Evolutionary conservation across 306 rosid species (phyloP).

Genomic region (Malus fusca): DNA sequence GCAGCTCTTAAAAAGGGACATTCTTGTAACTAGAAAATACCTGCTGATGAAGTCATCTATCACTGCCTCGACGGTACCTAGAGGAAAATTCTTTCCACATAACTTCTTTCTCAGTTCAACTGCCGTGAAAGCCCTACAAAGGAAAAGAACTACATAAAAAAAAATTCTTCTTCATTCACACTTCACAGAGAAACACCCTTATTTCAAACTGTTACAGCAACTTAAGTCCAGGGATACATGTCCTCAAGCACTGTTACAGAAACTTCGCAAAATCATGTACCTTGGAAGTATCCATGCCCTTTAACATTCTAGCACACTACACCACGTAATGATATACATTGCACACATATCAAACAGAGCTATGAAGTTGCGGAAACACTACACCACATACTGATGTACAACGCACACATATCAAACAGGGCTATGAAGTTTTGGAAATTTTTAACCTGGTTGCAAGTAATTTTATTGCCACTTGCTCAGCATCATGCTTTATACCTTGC

Average conservation of each 20-base stretch:
- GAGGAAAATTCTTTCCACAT: conserved; percentile 48
- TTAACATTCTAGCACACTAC: background rate
- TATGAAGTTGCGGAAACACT: background rate
- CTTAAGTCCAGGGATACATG: background rate
- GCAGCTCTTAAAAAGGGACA: background rate
- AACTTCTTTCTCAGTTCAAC: conserved; percentile 70
- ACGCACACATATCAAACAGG: background rate
- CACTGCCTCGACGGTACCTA: conserved; percentile 47
- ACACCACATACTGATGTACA: background rate
- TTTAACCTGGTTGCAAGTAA: conserved; percentile 70
- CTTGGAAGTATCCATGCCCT: background rate
- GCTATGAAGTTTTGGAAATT: background rate
- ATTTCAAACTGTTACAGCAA: background rate
- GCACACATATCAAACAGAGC: background rate
- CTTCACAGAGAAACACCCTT: background rate
- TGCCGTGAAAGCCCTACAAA: conserved; percentile 69
- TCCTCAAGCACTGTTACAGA: background rate
- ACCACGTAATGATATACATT: background rate
- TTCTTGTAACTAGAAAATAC: conserved; percentile 29
- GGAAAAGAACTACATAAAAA: conserved; percentile 3
- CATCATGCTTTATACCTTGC: conserved; percentile 32
- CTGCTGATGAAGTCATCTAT: conserved; percentile 54
- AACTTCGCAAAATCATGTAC: background rate
- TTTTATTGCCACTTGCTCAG: conserved; percentile 53
- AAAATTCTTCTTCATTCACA: background rate